A percentile compares a stretch with the other conserved stretches of the same genome.
Evolutionary conservation across 139 green algal genomes (phyloP).

Genomic region (Closterium sp.): DNA sequence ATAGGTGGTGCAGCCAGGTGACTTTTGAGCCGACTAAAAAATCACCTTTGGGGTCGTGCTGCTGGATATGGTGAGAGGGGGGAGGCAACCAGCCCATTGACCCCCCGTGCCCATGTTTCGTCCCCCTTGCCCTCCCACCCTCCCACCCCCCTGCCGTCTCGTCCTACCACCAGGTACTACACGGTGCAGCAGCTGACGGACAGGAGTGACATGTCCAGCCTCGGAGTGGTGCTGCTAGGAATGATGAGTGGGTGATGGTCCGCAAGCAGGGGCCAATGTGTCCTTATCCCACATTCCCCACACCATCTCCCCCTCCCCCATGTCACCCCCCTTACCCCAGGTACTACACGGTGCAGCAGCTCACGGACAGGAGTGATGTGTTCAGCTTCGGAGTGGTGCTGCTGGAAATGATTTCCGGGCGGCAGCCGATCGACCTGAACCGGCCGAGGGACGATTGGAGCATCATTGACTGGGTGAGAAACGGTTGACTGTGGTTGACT

Average conservation of each 20-base stretch:
- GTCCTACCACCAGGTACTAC: background rate
- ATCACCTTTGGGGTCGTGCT: too few species aligned
- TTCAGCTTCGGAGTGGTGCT: conserved; percentile 42
- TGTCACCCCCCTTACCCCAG: background rate
- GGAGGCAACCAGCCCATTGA: too few species aligned
- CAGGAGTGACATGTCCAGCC: background rate
- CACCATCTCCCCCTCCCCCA: too few species aligned
- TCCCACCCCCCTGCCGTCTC: too few species aligned
- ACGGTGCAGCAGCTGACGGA: background rate
- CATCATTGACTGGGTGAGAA: conserved; percentile 33
- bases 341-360: conserved; percentile 40
- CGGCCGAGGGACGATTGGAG: conserved; percentile 24
- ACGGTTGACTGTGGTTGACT: background rate
- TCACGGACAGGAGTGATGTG: conserved; percentile 27
- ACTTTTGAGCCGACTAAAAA: too few species aligned
- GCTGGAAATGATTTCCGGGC: conserved; percentile 20
- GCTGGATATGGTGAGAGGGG: too few species aligned
- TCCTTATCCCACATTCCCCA: too few species aligned
- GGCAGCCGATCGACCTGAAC: conserved; percentile 28
- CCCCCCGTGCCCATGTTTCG: too few species aligned
- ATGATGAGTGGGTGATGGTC: background rate
- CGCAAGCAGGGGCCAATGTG: too few species aligned
- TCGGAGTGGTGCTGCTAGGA: conserved; percentile 6
- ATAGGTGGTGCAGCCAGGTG: too few species aligned
- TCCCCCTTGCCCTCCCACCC: too few species aligned